Evolutionary conservation across 208 protist species (phyloP).

Genomic region (Trypanosoma melophagium): DNA sequence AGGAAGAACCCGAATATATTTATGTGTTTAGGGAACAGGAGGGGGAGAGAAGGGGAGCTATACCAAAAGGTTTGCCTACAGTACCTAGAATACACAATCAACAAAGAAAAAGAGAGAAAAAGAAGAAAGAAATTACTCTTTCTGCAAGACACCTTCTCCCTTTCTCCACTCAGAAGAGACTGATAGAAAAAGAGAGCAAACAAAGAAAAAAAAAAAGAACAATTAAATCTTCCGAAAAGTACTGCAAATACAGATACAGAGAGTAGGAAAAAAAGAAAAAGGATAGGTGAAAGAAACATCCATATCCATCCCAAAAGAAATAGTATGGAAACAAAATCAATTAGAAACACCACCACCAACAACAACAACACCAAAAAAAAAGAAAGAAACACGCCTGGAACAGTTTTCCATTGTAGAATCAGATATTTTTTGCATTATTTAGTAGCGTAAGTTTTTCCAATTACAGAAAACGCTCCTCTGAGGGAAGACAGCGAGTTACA

Average conservation of each 20-base stretch:
- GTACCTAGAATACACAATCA: too few relatives aligned
- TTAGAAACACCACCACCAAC: too few relatives aligned
- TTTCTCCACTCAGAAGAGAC: too few relatives aligned
- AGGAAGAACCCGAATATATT: constrained; percentile 6
- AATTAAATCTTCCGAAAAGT: background rate
- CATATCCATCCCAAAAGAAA: too few relatives aligned
- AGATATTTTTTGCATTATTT: background rate
- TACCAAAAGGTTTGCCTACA: too few relatives aligned
- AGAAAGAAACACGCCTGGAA: background rate
- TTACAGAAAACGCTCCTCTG: constrained; percentile 30
- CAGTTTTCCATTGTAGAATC: background rate
- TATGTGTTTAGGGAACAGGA: constrained; percentile 3
- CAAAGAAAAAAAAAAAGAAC: constrained; percentile 20
- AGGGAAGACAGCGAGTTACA: constrained; percentile 26
- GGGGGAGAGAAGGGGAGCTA: too few relatives aligned
- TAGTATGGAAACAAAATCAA: too few relatives aligned
- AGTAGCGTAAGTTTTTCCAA: background rate
- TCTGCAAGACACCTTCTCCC: too few relatives aligned
- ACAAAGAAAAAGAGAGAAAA: too few relatives aligned
- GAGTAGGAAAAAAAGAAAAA: background rate
- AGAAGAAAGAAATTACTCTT: too few relatives aligned
- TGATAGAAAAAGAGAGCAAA: constrained; percentile 15
- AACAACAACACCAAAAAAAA: background rate
- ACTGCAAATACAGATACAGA: too few relatives aligned
- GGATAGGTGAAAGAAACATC: background rate